Conservation (phyloP, 441 rosid genomes). For the Corymbia calophylla region DNA sequence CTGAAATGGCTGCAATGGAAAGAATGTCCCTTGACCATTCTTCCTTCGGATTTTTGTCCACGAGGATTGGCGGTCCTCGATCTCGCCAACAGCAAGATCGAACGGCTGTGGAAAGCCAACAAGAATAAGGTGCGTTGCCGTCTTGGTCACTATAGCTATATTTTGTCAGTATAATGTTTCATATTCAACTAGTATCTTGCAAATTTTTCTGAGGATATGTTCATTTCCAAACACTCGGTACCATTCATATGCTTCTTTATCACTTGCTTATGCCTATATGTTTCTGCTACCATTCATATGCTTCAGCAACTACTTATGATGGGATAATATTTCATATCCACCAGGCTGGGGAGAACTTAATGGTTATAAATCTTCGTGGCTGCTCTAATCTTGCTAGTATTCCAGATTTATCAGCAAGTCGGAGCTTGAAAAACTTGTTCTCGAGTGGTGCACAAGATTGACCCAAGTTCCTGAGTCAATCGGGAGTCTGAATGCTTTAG, state of each 20-base stretch:
- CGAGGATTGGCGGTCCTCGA: slow-evolving; percentile 47
- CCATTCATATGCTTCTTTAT: neutral
- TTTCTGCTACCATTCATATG: neutral
- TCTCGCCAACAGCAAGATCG: slow-evolving; percentile 49
- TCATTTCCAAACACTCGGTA: neutral
- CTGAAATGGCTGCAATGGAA: slow-evolving; percentile 74
- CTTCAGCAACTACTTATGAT: neutral
- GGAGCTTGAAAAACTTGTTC: slow-evolving; percentile 40
- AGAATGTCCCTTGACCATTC: slow-evolving; percentile 36
- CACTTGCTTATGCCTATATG: neutral
- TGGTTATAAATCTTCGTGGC: slow-evolving; percentile 30
- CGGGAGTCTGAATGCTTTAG: slow-evolving; percentile 30
- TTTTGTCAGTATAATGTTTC: neutral
- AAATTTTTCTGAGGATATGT: neutral
- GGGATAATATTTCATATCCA: neutral
- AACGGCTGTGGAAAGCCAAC: slow-evolving; percentile 16
- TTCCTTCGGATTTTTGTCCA: slow-evolving; percentile 36
- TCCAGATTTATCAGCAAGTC: slow-evolving; percentile 41
- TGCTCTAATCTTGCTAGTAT: slow-evolving; percentile 32
- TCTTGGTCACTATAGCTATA: neutral
- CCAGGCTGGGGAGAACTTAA: slow-evolving; percentile 37
- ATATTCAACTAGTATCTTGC: neutral
- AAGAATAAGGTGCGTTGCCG: slow-evolving; percentile 13
- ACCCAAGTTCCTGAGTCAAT: slow-evolving; percentile 36
- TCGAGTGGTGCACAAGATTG: slow-evolving; percentile 30